These are phyloP conservation scores for Metschnikowia gelsemii DNA, from an alignment of 805 yeast species.

Conservation along the genomic window DNA sequence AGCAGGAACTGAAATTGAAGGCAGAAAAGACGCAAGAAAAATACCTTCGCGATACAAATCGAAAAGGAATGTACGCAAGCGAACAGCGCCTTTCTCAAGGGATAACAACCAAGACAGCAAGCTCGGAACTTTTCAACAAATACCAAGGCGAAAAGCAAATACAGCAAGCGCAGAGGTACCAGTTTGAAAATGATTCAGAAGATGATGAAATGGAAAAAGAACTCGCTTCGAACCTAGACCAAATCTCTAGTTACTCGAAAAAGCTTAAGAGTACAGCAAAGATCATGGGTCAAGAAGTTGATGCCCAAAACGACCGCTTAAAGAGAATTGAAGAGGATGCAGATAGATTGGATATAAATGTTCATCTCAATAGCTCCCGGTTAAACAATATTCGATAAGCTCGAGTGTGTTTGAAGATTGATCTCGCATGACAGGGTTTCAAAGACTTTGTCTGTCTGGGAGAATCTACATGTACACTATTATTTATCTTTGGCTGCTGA, in stretches of 20 bases:
- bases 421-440: background rate
- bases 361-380: slow-evolving; percentile 72
- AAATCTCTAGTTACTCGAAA: slow-evolving; percentile 64
- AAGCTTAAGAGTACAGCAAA: slow-evolving; percentile 72
- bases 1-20: slow-evolving; percentile 68
- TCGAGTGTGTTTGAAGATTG: too few species aligned
- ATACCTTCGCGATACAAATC: slow-evolving; percentile 56
- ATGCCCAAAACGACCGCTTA: slow-evolving; percentile 72
- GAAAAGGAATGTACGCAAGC: slow-evolving; percentile 58
- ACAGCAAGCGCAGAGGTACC: slow-evolving; percentile 64
- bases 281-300: slow-evolving; percentile 73
- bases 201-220: slow-evolving; percentile 92
- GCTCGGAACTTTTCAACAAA: slow-evolving; percentile 41
- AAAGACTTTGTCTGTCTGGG: too few species aligned
- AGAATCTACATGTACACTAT: too few species aligned
- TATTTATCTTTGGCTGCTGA: too few species aligned
- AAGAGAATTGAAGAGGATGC: slow-evolving; percentile 79
- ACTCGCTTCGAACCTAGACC: slow-evolving; percentile 78
- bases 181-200: slow-evolving; percentile 86
- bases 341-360: slow-evolving; percentile 77
- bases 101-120: slow-evolving; percentile 43
- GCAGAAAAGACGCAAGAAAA: slow-evolving; percentile 62
- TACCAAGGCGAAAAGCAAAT: slow-evolving; percentile 53
- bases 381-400: slow-evolving; percentile 49
- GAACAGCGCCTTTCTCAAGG: slow-evolving; percentile 70